Evolutionary conservation across 106 monocot genomes (phyloP).

Genomic region (Dendrobium nobile): DNA sequence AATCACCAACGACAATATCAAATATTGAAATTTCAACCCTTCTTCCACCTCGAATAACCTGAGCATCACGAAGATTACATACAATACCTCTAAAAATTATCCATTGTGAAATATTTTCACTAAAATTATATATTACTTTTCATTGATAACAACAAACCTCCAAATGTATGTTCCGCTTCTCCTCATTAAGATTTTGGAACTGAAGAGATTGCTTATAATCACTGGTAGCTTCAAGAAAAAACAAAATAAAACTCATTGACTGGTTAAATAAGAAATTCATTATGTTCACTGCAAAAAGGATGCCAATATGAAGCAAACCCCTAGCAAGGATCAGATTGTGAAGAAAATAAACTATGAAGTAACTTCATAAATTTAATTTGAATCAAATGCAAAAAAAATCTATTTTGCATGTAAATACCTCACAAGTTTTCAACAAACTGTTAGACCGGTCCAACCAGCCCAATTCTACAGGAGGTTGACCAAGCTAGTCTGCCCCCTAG

Average conservation of each 20-base stretch:
- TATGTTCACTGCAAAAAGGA: not conserved
- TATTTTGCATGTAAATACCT: not conserved
- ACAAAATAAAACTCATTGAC: conserved; percentile 7
- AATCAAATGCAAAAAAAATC: not conserved
- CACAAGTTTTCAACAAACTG: not conserved
- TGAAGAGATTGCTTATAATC: conserved; percentile 86
- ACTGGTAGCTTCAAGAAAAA: conserved; percentile 51
- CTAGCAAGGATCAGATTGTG: not conserved
- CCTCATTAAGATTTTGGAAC: conserved; percentile 80
- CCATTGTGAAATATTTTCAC: not conserved
- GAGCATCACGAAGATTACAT: conserved; percentile 7
- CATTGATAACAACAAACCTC: conserved; percentile 54
- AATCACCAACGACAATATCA: conserved; percentile 80
- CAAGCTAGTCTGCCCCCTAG: too few relatives aligned
- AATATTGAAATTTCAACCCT: conserved; percentile 59
- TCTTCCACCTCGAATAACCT: conserved; percentile 76
- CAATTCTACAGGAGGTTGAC: too few relatives aligned
- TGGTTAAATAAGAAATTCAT: not conserved
- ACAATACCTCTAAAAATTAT: not conserved
- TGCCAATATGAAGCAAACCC: not conserved
- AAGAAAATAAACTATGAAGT: not conserved
- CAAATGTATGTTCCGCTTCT: conserved; percentile 77
- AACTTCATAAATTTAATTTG: not conserved
- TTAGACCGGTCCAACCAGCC: too few relatives aligned
- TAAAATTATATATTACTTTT: not conserved